These are phyloP conservation scores for Phycomyces nitens DNA, from an alignment of 192 early-diverging fungal species.

Conservation along the genomic window DNA sequence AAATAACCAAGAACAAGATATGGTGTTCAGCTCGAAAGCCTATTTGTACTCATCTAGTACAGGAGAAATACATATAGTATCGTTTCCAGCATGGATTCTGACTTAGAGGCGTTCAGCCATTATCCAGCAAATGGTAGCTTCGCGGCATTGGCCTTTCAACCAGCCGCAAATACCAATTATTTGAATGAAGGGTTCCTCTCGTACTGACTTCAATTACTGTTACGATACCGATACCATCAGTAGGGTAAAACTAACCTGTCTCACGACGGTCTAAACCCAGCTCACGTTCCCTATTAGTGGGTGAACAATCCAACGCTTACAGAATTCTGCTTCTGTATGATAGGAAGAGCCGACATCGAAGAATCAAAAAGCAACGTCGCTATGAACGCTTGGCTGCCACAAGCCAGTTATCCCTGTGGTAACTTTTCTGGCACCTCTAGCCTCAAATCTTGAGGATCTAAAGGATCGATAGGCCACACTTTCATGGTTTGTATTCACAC, in stretches of 20 bases:
- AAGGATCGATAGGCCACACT: constrained; percentile 70
- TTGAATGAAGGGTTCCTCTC: constrained; percentile 64
- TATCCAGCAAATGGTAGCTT: constrained; percentile 71
- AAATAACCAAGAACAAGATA: constrained; percentile 30
- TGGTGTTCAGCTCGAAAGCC: constrained; percentile 15
- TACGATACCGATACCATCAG: constrained; percentile 73
- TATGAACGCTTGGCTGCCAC: constrained; percentile 79
- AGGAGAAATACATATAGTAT: constrained; percentile 27
- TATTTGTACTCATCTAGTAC: constrained; percentile 5
- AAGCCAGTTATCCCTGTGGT: constrained; percentile 79
- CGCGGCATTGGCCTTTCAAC: constrained; percentile 65
- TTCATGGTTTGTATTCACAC: constrained; percentile 53
- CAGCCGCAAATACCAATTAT: constrained; percentile 57
- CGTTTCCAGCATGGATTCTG: constrained; percentile 67
- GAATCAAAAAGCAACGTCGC: constrained; percentile 84
- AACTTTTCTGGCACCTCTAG: constrained; percentile 82
- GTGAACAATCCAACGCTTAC: constrained; percentile 87
- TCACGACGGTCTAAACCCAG: constrained; percentile 94
- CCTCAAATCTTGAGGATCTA: constrained; percentile 59
- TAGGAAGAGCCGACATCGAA: constrained; percentile 86
- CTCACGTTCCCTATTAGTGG: constrained; percentile 88
- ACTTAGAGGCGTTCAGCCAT: constrained; percentile 75
- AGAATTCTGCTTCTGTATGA: constrained; percentile 83
- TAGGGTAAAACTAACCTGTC: constrained; percentile 94
- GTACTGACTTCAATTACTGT: constrained; percentile 78